phyloP scores from a whole-genome alignment of 345 rosid species.

The Trapa bicornis region DNA sequence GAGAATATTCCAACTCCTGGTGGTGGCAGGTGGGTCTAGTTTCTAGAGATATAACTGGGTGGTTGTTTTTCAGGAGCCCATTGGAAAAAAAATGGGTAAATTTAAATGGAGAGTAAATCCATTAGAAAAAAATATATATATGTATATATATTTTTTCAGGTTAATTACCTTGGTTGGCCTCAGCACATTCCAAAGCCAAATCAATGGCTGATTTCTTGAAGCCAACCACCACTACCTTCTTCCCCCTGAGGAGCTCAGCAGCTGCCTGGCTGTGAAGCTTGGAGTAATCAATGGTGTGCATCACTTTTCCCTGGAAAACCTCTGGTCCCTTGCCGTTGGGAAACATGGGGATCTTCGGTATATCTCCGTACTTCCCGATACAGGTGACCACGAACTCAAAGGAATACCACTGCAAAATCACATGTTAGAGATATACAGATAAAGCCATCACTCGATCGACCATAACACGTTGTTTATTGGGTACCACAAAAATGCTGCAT shows the following conservation, averaged over 20 bases:
- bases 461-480: no score
- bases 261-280: conserved; percentile 61
- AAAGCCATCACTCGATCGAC: no score
- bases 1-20: no score
- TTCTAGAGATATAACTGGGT: no score
- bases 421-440: neutral
- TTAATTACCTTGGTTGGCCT: conserved; percentile 66
- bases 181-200: conserved; percentile 77
- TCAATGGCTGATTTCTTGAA: conserved; percentile 88
- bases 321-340: conserved; percentile 54
- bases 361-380: conserved; percentile 72
- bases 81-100: no score
- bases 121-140: no score
- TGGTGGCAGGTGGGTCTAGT: no score
- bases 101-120: no score
- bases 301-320: conserved; percentile 47
- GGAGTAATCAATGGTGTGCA: conserved; percentile 78
- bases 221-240: conserved; percentile 63
- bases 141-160: neutral
- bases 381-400: conserved; percentile 70
- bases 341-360: conserved; percentile 45
- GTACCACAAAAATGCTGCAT: neutral
- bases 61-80: no score
- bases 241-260: conserved; percentile 37
- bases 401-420: conserved; percentile 43